phyloP scores from a whole-genome alignment of 1,284 basidiomycete genomes.

The Ceraceosorus bombacis region DNA sequence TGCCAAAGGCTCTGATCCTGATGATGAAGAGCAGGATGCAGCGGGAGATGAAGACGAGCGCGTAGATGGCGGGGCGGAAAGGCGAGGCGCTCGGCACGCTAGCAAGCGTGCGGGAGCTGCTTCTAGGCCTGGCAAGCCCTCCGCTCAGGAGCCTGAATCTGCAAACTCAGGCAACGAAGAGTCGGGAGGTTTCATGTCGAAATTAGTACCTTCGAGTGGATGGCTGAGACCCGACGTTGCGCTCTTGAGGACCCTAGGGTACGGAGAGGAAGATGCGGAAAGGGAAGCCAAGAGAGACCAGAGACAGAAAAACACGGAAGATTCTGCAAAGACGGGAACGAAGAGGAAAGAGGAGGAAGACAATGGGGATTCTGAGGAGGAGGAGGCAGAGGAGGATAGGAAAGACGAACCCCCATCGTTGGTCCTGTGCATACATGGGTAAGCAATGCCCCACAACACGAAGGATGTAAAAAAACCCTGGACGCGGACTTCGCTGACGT shows the following conservation, averaged over 20 bases:
- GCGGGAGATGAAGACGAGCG: slow-evolving; percentile 10
- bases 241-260: slow-evolving; percentile 25
- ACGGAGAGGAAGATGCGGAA: slow-evolving; percentile 21
- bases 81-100: no score
- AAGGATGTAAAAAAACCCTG: neutral
- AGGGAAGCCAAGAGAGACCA: slow-evolving; percentile 28
- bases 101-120: neutral
- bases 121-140: no score
- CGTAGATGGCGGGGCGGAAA: neutral
- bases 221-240: slow-evolving; percentile 20
- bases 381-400: slow-evolving; percentile 19
- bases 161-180: no score
- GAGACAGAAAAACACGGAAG: slow-evolving; percentile 32
- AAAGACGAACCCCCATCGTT: slow-evolving; percentile 36
- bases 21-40: slow-evolving; percentile 3
- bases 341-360: slow-evolving; percentile 6
- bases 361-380: slow-evolving; percentile 5
- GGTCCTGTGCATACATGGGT: slow-evolving; percentile 26
- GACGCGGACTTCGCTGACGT: neutral
- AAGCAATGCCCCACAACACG: neutral
- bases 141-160: no score
- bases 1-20: slow-evolving; percentile 6
- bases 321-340: slow-evolving; percentile 20
- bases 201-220: slow-evolving; percentile 27
- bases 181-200: slow-evolving; percentile 10